Percentiles rank a stretch among this genome's conserved stretches.
These are phyloP conservation scores for Allium sativum DNA, from an alignment of 106 monocot genomes.

Conservation along the genomic window DNA sequence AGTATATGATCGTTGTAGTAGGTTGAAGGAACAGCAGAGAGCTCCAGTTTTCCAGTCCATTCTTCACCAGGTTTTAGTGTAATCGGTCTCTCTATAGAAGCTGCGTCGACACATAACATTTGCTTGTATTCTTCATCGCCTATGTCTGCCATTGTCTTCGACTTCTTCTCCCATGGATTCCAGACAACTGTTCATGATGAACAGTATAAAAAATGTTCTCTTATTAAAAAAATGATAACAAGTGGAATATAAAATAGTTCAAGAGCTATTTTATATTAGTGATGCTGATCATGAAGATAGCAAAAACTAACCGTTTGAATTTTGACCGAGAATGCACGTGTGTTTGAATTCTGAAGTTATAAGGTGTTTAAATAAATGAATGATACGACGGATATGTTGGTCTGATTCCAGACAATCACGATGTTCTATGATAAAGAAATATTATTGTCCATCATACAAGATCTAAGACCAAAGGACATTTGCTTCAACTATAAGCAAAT, in stretches of 20 bases:
- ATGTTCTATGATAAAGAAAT: no score
- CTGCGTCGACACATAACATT: slow-evolving; percentile 84
- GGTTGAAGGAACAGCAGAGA: slow-evolving; percentile 62
- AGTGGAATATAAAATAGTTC: not conserved
- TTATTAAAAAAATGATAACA: not conserved
- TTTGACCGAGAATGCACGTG: no score
- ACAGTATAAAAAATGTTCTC: no score
- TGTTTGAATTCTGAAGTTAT: no score
- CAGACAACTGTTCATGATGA: slow-evolving; percentile 47
- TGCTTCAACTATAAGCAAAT: no score
- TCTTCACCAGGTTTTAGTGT: slow-evolving; percentile 74
- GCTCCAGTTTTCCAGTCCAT: slow-evolving; percentile 77
- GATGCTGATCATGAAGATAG: not conserved
- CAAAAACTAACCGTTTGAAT: not conserved
- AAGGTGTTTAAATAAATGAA: no score
- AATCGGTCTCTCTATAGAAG: slow-evolving; percentile 52
- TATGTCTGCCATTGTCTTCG: slow-evolving; percentile 62
- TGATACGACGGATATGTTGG: no score
- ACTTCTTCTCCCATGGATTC: slow-evolving; percentile 99
- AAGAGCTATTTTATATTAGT: not conserved
- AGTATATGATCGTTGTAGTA: slow-evolving; percentile 42
- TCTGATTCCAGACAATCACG: no score
- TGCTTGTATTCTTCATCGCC: slow-evolving; percentile 94
- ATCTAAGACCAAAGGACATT: no score
- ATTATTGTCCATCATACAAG: no score